A percentile compares a stretch with the other conserved stretches of the same genome.
Evolutionary conservation across 495 filamentous ascomycete genomes (phyloP).

Genomic region (Trichoderma gamsii): DNA sequence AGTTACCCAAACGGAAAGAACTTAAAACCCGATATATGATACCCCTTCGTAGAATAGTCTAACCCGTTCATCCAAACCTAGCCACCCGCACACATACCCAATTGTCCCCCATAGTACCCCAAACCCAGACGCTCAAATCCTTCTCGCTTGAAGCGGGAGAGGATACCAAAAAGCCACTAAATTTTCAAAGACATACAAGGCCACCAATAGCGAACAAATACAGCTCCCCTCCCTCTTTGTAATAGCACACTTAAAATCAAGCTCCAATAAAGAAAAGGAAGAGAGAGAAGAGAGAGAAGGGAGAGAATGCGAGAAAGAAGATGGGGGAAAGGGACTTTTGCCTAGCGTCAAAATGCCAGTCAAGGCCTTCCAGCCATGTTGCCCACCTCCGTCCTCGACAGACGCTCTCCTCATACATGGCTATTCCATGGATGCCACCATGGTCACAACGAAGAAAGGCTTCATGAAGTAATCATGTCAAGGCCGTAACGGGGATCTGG

Average conservation of each 20-base stretch:
- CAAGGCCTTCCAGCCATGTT: not conserved
- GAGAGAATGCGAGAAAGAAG: not conserved
- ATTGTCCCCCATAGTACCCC: not conserved
- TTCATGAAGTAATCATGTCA: slow-evolving; percentile 36
- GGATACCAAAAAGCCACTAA: not conserved
- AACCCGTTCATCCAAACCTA: not conserved
- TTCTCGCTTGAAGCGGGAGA: not conserved
- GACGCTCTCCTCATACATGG: not conserved
- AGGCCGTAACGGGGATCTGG: slow-evolving; percentile 43
- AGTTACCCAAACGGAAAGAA: not conserved
- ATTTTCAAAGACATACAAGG: not conserved
- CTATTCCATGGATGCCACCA: not conserved
- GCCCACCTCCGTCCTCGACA: not conserved
- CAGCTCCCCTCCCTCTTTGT: not conserved
- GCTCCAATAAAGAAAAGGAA: not conserved
- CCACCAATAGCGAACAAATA: not conserved
- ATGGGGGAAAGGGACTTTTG: not conserved
- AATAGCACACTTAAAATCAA: not conserved
- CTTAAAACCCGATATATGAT: not conserved
- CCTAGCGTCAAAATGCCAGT: not conserved
- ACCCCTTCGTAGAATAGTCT: not conserved
- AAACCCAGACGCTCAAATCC: not conserved
- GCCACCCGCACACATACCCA: not conserved
- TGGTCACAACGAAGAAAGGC: not conserved
- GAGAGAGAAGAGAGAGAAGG: not conserved